Base-by-base conservation (phyloP, 208 protist genomes). In the Blechomonas ayalai region DNA sequence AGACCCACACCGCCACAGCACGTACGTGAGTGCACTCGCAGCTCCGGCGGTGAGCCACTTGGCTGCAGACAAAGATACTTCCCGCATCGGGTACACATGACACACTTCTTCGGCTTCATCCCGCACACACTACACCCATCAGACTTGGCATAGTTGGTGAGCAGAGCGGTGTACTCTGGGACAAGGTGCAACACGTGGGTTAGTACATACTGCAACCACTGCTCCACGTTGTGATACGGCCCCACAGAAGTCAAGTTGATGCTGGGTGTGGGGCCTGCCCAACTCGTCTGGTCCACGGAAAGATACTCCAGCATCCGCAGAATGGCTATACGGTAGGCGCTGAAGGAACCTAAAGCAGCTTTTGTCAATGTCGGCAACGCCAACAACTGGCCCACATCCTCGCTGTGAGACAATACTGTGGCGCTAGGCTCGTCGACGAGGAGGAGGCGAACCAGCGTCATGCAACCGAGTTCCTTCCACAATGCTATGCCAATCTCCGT, bases 301-400 rank as follows among this genome's bases (percentile, higher is more conserved):
- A 90, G 59, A 35, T 75, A 86, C 36, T 67, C 52, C 39, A 71
- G 50, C 82, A 90, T 86, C 29, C 40, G 60, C 20, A 77, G 31
- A 6, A 84, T 42, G 0, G 72, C 59, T 6, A 32, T 40, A 13
- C 58, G 52, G 12, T 57, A 66, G 10, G 51, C 45, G 16, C 36
- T 31, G 1, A 53, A 28, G 8, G 61, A 73, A 16, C 12, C 42
- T 10, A 90, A 36, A 20, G 46, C 53, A 0, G 33, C 36, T 9
- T 26, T 25, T n/a, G 55, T 52, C 34, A 85, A 16, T 13, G 59
- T 29, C 4, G 31, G 16, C 9, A 73, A 37, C 45, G 19, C 40
- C 4, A 69, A 3, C 13, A 29, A 38, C 12, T 39, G 47, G 29
- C 22, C 22, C 31, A 7, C 23, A 12, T 28, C 43, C 20, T 26